Percentiles rank a stretch among this genome's conserved stretches.
Conservation (phyloP, 2,329 filamentous ascomycete genomes). For the Bipolaris cookei region DNA sequence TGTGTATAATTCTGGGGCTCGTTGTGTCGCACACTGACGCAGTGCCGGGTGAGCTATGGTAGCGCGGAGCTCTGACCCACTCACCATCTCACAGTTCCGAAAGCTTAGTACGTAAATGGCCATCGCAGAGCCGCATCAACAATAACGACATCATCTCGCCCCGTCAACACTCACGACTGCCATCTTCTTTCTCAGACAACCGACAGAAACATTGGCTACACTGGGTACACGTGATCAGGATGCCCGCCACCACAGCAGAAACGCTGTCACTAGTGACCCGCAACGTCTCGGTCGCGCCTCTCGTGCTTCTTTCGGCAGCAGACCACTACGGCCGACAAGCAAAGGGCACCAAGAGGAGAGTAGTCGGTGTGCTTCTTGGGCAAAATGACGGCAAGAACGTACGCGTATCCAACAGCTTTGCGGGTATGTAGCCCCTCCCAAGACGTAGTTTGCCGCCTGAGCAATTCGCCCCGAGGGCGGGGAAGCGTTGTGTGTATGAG, state of each 20-base stretch:
- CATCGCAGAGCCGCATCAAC: constrained; percentile 47
- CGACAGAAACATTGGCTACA: constrained; percentile 8
- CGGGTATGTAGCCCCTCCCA: constrained; percentile 65
- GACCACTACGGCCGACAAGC: constrained; percentile 97
- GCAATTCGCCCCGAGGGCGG: background rate
- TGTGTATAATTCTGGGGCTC: background rate
- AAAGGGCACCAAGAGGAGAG: constrained; percentile 82
- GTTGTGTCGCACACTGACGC: constrained; percentile 21
- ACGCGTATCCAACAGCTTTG: constrained; percentile 98
- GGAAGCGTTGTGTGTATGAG: constrained; percentile 13
- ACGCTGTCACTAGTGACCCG: constrained; percentile 92
- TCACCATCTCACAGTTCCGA: constrained; percentile 29
- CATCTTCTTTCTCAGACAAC: constrained; percentile 9
- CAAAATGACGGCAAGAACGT: constrained; percentile 97
- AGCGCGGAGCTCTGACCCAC: constrained; percentile 31
- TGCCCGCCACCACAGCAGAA: constrained; percentile 97
- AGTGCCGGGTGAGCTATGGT: constrained; percentile 12
- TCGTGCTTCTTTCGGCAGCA: constrained; percentile 96
- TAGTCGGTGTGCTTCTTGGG: constrained; percentile 91
- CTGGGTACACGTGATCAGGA: constrained; percentile 50
- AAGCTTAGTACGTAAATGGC: constrained; percentile 35
- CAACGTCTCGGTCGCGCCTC: constrained; percentile 94
- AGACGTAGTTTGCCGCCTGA: constrained; percentile 23
- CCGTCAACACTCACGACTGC: constrained; percentile 21
- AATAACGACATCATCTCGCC: constrained; percentile 27